A percentile compares a stretch with the other conserved stretches of the same genome.
Conservation (phyloP, 116 monocot species). For the Phalaenopsis hybrid region DNA sequence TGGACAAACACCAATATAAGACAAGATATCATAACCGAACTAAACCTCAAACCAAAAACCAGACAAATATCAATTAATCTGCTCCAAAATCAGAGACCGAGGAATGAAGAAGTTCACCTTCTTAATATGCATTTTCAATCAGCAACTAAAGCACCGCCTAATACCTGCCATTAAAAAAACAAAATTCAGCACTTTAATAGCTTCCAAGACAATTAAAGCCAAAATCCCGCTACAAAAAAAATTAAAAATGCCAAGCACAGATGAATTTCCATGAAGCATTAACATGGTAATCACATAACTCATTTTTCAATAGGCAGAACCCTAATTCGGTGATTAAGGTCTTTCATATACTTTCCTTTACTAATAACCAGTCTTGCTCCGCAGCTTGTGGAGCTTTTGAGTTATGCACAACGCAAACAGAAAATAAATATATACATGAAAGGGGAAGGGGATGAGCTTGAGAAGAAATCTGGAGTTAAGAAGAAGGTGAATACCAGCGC, state of each 20-base stretch:
- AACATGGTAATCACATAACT: background rate
- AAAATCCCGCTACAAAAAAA: background rate
- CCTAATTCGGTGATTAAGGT: background rate
- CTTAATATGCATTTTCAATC: conserved; percentile 49
- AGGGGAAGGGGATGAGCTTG: background rate
- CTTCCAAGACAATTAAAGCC: background rate
- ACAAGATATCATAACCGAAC: background rate
- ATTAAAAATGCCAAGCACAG: background rate
- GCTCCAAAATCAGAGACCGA: background rate
- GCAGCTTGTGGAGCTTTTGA: background rate
- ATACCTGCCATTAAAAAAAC: background rate
- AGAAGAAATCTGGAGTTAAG: background rate
- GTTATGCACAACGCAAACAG: background rate
- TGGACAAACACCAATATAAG: conserved; percentile 8
- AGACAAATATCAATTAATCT: background rate
- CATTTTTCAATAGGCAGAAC: background rate
- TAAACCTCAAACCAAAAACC: background rate
- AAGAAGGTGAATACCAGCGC: background rate
- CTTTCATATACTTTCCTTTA: background rate
- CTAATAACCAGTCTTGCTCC: background rate
- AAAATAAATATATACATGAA: background rate
- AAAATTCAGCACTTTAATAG: background rate
- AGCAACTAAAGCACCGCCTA: conserved; percentile 1
- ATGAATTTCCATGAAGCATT: background rate
- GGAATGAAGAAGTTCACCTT: conserved; percentile 25